A percentile compares a stretch with the other conserved stretches of the same genome.
phyloP scores from a whole-genome alignment of 495 filamentous ascomycete genomes.

The Podospora appendiculata region DNA sequence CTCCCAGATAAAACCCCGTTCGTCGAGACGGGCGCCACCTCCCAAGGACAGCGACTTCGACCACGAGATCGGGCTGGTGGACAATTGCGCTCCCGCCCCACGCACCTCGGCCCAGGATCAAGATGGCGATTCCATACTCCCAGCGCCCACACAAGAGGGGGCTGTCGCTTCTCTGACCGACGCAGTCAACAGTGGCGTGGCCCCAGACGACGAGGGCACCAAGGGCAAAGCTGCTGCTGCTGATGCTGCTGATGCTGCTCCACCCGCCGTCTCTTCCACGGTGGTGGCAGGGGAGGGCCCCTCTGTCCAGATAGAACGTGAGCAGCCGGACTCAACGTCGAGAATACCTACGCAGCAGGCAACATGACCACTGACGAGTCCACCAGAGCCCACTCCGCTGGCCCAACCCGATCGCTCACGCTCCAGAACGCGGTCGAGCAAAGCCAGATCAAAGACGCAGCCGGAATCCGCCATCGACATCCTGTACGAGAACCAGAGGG shows the following conservation, averaged over 20 bases:
- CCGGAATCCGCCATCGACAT: conserved; percentile 67
- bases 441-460: conserved; percentile 11
- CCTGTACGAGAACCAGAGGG: conserved; percentile 89
- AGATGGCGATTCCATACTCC: not conserved
- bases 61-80: conserved; percentile 52
- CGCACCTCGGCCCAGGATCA: conserved; percentile 4
- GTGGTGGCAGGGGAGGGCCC: too few species aligned
- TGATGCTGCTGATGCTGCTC: too few species aligned
- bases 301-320: too few species aligned
- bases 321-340: too few species aligned
- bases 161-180: too few species aligned
- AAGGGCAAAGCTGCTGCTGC: too few species aligned
- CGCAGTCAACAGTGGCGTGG: too few species aligned
- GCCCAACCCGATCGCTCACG: not conserved
- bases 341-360: too few species aligned
- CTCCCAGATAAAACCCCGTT: conserved; percentile 6
- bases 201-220: too few species aligned
- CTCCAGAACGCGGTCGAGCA: not conserved
- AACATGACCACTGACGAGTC: too few species aligned
- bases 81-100: conserved; percentile 25
- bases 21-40: conserved; percentile 39
- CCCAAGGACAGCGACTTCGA: conserved; percentile 50
- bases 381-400: not conserved
- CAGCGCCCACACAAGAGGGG: too few species aligned
- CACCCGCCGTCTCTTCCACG: too few species aligned